These are phyloP conservation scores for Calonectria pteridis DNA, from an alignment of 2,329 filamentous ascomycete genomes.

Conservation along the genomic window DNA sequence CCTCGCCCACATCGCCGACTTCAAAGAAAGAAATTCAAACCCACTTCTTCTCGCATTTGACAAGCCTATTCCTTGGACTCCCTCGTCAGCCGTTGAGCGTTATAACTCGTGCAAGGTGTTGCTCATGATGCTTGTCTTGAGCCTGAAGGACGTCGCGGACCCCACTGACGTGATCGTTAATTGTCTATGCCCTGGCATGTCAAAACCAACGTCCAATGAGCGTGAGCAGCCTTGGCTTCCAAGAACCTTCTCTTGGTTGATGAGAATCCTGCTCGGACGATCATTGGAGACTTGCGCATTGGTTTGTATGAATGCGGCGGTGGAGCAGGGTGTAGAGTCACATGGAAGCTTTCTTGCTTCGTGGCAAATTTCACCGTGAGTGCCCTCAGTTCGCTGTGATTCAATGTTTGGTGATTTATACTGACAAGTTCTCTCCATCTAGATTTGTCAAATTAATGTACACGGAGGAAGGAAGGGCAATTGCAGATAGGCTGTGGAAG, in stretches of 20 bases:
- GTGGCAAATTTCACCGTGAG: not conserved
- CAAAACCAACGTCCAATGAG: not conserved
- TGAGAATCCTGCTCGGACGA: not conserved
- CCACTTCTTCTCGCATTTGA: not conserved
- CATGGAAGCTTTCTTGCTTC: not conserved
- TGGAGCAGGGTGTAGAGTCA: not conserved
- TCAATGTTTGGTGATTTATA: not conserved
- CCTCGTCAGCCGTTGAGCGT: not conserved
- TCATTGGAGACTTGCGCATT: not conserved
- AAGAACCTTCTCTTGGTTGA: not conserved
- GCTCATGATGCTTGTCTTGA: not conserved
- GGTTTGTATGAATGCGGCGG: not conserved
- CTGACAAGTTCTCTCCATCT: not conserved
- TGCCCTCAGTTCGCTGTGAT: not conserved
- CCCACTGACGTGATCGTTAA: not conserved
- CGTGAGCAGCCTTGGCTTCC: not conserved
- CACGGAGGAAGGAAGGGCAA: not conserved
- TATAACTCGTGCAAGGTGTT: not conserved
- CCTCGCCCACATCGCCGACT: not conserved
- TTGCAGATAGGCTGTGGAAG: not conserved
- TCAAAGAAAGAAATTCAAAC: not conserved
- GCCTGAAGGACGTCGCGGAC: not conserved
- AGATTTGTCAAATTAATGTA: not conserved
- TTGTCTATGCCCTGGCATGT: not conserved
- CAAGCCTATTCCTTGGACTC: not conserved